Base-by-base conservation (phyloP, 306 rosid species). In the Glycine tomentella region DNA sequence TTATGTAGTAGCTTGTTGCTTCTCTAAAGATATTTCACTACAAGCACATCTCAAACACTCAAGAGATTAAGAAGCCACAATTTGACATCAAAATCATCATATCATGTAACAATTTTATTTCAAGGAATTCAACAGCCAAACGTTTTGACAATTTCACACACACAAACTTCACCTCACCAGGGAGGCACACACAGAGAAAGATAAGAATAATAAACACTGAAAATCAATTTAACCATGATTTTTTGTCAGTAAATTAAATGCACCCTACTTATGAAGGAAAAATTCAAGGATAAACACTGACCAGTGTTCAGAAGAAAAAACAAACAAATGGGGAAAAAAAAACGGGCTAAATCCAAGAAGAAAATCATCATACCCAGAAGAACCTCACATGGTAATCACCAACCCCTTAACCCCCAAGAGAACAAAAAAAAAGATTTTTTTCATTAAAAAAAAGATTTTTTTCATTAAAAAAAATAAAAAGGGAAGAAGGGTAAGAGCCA, bases 291-390 rank as follows among this genome's bases (percentile, higher is more conserved):
- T 38, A 4, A 14, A 14, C 16, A 38, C 49, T 14, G 10, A 36
- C 6, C 20, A 36, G 12, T 36, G 3, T 63, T 25, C 70, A 36
- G 49, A 38, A 36, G 17, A 6, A 34, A 59, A 63, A 62, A 4
- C 66, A 62, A 78, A 77, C 4, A 58, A 8, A 67, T 0, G 14
- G 4, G 14, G 2, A 3, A 9, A 62, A 76, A 51, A 12, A 4
- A 4, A 6, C 0, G 36, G 44, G 45, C 31, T 46, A 79, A 46
- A 55, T 49, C 75, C 76, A 53, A 74, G 69, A 82, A 86, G 74
- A 82, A 86, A 46, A 74, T 53, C 66, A 81, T 48, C 75, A 16
- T 44, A 74, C 53, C 65, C 78, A 36, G 68, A 65, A 73, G 13
- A 69, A 50, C 2, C 38, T 72, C 75, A 59, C 13, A 3, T 25